These are phyloP conservation scores for Flaveria robusta DNA, from an alignment of 129 eudicot genomes.

Conservation along the genomic window DNA sequence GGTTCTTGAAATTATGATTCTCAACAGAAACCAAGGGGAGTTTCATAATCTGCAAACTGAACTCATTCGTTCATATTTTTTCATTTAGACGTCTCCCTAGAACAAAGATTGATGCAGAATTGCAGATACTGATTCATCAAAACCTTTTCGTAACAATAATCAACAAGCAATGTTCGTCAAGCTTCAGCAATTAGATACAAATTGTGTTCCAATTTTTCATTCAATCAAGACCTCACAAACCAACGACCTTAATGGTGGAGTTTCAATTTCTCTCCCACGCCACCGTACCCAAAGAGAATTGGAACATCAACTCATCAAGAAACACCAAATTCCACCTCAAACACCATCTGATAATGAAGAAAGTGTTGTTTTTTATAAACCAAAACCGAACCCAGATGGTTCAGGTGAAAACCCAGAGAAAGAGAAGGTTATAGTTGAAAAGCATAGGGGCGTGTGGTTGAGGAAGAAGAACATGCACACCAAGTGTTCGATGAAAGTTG, in stretches of 20 bases:
- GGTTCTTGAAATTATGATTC: neutral
- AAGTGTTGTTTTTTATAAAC: slow-evolving; percentile 11
- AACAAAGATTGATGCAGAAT: neutral
- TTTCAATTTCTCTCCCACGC: slow-evolving; percentile 1
- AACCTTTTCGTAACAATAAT: neutral
- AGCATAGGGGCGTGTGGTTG: slow-evolving; percentile 6
- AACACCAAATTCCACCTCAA: slow-evolving; percentile 28
- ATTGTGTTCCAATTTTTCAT: neutral
- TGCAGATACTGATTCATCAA: slow-evolving; percentile 14
- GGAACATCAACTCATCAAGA: slow-evolving; percentile 22
- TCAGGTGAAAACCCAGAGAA: slow-evolving; percentile 17
- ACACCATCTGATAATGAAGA: slow-evolving; percentile 25
- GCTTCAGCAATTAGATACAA: slow-evolving; percentile 48
- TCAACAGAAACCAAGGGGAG: neutral
- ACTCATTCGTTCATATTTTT: neutral
- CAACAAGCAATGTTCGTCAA: slow-evolving; percentile 47
- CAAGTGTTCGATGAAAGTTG: slow-evolving; percentile 32
- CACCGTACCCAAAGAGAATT: slow-evolving; percentile 5
- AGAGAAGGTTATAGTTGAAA: slow-evolving; percentile 13
- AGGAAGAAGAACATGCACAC: slow-evolving; percentile 29
- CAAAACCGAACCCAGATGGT: slow-evolving; percentile 20
- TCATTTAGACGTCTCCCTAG: neutral
- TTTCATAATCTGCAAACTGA: neutral
- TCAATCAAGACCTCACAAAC: neutral
- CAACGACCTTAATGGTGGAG: neutral